Evolutionary conservation across 352 stramenopile genomes (phyloP).

Genomic region (Phytophthora podocarpi): DNA sequence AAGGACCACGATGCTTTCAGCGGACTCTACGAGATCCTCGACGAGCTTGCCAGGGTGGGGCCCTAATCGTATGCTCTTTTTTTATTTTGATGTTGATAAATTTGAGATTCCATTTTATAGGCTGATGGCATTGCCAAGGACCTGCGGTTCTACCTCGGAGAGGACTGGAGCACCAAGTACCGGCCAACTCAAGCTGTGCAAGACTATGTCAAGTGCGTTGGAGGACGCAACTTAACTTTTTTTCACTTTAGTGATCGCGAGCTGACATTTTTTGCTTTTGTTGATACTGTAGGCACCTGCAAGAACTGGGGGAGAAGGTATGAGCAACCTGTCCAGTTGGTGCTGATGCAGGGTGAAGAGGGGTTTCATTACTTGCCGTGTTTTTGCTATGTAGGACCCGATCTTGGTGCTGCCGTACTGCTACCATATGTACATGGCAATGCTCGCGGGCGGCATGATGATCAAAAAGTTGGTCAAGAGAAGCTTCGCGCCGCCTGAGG

Average conservation of each 20-base stretch:
- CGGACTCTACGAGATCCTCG: constrained; percentile 45
- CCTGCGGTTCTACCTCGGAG: constrained; percentile 60
- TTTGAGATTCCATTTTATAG: constrained; percentile 26
- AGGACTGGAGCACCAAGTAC: constrained; percentile 65
- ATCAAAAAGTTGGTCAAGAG: constrained; percentile 73
- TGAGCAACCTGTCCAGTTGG: background rate
- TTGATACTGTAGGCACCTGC: constrained; percentile 41
- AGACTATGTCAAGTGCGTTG: constrained; percentile 58
- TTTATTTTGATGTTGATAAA: constrained; percentile 1
- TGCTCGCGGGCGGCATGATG: constrained; percentile 65
- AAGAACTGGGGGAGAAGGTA: constrained; percentile 63
- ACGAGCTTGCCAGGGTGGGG: constrained; percentile 49
- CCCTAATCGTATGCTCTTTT: background rate
- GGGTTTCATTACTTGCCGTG: background rate
- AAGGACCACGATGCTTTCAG: constrained; percentile 54
- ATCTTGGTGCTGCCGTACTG: constrained; percentile 64
- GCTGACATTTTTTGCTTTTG: background rate
- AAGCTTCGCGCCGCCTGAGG: constrained; percentile 50
- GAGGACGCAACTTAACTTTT: background rate
- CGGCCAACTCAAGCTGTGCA: constrained; percentile 51
- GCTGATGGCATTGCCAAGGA: constrained; percentile 66
- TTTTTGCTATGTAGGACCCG: constrained; percentile 44
- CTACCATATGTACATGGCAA: constrained; percentile 81
- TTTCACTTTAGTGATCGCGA: background rate
- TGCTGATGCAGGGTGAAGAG: background rate